A percentile compares a stretch with the other conserved stretches of the same genome.
phyloP scores from a whole-genome alignment of 495 filamentous ascomycete genomes.

The Neurospora hispaniola region DNA sequence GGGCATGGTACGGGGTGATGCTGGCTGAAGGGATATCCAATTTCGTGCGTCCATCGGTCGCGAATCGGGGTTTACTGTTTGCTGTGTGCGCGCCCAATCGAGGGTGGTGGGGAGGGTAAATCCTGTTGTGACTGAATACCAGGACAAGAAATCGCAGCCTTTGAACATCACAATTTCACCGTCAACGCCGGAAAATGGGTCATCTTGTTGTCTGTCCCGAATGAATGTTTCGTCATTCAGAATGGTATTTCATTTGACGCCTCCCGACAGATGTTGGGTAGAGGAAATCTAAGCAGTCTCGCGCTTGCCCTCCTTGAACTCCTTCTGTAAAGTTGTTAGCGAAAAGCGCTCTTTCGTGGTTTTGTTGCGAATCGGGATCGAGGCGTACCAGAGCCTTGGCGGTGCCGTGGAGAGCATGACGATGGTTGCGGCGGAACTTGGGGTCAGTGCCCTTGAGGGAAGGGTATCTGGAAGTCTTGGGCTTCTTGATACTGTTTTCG shows the following conservation, averaged over 20 bases:
- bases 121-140: not conserved
- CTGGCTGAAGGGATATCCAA: not conserved
- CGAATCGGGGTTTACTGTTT: not conserved
- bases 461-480: constrained; percentile 96
- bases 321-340: constrained; percentile 68
- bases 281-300: constrained; percentile 64
- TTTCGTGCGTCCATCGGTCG: not conserved
- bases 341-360: not conserved
- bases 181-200: not conserved
- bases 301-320: constrained; percentile 92
- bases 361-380: constrained; percentile 1
- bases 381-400: constrained; percentile 88
- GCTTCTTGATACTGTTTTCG: constrained; percentile 89
- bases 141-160: not conserved
- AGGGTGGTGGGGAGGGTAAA: not conserved
- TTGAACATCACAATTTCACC: not conserved
- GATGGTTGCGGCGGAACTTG: constrained; percentile 99
- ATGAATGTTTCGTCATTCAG: constrained; percentile 14
- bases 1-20: not conserved
- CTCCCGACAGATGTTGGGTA: constrained; percentile 6
- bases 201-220: not conserved
- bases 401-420: constrained; percentile 97
- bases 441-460: constrained; percentile 97
- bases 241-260: constrained; percentile 19
- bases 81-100: not conserved